Percentiles rank a stretch among this genome's conserved stretches.
phyloP scores from a whole-genome alignment of 2,329 filamentous ascomycete species.

The Phyllosticta citribraziliensis region DNA sequence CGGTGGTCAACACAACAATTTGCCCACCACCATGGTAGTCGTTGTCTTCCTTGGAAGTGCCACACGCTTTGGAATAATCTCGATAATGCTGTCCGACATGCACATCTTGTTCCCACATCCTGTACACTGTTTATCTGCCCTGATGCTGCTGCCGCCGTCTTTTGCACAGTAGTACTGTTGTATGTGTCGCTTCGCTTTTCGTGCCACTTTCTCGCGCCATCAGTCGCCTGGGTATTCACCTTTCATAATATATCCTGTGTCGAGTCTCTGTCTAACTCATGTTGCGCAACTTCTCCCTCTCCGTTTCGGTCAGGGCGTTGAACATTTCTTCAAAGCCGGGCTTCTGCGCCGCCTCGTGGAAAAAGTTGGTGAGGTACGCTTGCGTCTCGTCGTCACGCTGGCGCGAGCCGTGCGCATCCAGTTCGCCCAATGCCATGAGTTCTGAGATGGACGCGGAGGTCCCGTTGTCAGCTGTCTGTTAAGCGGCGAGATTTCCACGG shows the following conservation, averaged over 20 bases:
- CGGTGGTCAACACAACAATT: no score
- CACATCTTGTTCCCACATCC: not conserved
- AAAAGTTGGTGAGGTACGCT: constrained; percentile 73
- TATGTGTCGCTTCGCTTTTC: not conserved
- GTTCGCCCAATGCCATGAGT: constrained; percentile 65
- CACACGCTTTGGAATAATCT: not conserved
- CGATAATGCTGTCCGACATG: not conserved
- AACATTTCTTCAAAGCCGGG: constrained; percentile 48
- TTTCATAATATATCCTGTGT: not conserved
- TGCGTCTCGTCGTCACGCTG: constrained; percentile 86
- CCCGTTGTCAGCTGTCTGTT: not conserved
- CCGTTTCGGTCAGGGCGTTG: constrained; percentile 41
- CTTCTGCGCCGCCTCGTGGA: constrained; percentile 47
- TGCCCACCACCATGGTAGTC: not conserved
- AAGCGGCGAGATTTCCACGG: not conserved
- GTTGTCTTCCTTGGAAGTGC: not conserved
- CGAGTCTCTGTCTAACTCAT: constrained; percentile 10
- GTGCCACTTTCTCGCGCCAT: not conserved
- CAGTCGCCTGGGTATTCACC: not conserved
- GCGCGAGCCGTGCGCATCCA: constrained; percentile 43
- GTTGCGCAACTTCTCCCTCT: constrained; percentile 43
- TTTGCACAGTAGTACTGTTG: not conserved
- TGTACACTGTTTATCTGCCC: not conserved
- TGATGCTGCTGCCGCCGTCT: not conserved
- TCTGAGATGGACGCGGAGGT: constrained; percentile 36